phyloP scores from a whole-genome alignment of 257 asterid species.

The Lycium ferocissimum region DNA sequence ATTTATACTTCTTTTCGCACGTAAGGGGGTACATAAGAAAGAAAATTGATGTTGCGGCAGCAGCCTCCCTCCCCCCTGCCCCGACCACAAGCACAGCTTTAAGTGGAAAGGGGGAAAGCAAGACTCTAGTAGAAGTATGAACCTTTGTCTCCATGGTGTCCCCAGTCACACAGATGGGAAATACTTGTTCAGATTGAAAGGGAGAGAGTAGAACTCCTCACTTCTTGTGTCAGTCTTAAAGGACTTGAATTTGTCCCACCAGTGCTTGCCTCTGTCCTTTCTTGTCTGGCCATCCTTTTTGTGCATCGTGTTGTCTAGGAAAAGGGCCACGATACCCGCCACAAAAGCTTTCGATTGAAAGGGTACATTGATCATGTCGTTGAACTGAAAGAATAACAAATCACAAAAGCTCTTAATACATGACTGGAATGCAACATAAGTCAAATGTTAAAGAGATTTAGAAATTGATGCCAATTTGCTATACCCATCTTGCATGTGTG shows the following conservation, averaged over 20 bases:
- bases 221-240: constrained; percentile 80
- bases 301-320: constrained; percentile 86
- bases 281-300: constrained; percentile 65
- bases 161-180: constrained; percentile 83
- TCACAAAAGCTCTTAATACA: background rate
- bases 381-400: constrained; percentile 59
- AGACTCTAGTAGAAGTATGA: constrained; percentile 31
- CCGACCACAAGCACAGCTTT: constrained; percentile 26
- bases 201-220: constrained; percentile 92
- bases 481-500: constrained; percentile 90
- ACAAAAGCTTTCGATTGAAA: constrained; percentile 93
- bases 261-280: constrained; percentile 93
- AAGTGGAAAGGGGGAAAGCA: constrained; percentile 35
- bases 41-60: constrained; percentile 46
- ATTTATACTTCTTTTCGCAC: constrained; percentile 46
- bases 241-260: constrained; percentile 96
- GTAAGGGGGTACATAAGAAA: constrained; percentile 45
- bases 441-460: background rate
- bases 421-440: background rate
- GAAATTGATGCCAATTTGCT: constrained; percentile 22
- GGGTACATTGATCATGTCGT: constrained; percentile 78
- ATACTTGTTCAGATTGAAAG: constrained; percentile 89
- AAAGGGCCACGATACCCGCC: constrained; percentile 77
- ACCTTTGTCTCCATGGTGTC: constrained; percentile 31
- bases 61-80: background rate